These are phyloP conservation scores for Omphalotus guepiniiformis DNA, from an alignment of 768 basidiomycete genomes.

Conservation along the genomic window DNA sequence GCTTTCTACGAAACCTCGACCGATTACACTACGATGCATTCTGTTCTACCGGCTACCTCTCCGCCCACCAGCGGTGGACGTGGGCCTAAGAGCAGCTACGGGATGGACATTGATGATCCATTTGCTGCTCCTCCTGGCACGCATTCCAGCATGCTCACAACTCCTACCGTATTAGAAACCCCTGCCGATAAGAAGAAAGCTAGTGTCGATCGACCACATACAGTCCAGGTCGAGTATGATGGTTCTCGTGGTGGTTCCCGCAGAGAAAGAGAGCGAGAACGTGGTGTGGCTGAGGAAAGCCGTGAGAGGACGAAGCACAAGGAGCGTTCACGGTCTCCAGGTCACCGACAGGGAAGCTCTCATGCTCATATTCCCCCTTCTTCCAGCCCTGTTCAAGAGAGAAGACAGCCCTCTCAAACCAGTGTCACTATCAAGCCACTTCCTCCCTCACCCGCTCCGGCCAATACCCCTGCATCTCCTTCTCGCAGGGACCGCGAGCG, in stretches of 20 bases:
- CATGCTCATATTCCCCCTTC: conserved; percentile 3
- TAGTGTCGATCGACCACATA: conserved; percentile 59
- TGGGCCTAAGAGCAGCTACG: conserved; percentile 30
- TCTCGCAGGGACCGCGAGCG: background rate
- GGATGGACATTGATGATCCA: conserved; percentile 64
- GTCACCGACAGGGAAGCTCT: conserved; percentile 3
- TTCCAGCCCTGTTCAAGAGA: conserved; percentile 14
- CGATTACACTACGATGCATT: conserved; percentile 25
- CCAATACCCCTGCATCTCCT: conserved; percentile 6
- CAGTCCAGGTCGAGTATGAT: conserved; percentile 95
- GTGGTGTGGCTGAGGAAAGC: conserved; percentile 20
- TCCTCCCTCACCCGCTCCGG: conserved; percentile 21
- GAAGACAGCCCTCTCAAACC: conserved; percentile 28
- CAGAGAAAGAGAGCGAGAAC: conserved; percentile 17
- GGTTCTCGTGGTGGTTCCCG: conserved; percentile 33
- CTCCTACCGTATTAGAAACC: conserved; percentile 27
- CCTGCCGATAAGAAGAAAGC: conserved; percentile 44
- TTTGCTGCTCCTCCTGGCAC: conserved; percentile 48
- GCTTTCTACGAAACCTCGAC: conserved; percentile 27
- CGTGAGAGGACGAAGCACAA: conserved; percentile 19
- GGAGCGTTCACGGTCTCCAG: conserved; percentile 11
- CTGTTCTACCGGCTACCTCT: conserved; percentile 22
- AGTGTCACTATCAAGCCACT: conserved; percentile 26
- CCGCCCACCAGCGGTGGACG: conserved; percentile 14
- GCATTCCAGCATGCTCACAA: conserved; percentile 16